Percentiles rank a stretch among this genome's conserved stretches.
Evolutionary conservation across 345 rosid species (phyloP).

Genomic region (Salix arbutifolia): DNA sequence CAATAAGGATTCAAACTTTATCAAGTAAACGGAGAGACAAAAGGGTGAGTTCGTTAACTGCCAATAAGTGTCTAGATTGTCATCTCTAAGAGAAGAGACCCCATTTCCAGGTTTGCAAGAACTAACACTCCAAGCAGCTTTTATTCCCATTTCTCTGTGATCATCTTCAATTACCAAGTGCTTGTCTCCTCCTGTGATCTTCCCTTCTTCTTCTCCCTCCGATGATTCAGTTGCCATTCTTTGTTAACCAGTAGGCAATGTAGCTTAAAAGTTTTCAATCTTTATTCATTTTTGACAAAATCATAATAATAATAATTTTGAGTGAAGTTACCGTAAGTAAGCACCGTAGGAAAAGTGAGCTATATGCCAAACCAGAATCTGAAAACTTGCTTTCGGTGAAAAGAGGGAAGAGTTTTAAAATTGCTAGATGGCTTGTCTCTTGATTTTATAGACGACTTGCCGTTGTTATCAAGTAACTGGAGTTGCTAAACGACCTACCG

Average conservation of each 20-base stretch:
- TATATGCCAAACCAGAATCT: neutral
- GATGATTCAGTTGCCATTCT: conserved; percentile 86
- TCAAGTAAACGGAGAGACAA: neutral
- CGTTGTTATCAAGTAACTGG: neutral
- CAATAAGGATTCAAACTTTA: neutral
- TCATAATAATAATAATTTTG: neutral
- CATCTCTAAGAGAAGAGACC: conserved; percentile 80
- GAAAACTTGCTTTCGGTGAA: neutral
- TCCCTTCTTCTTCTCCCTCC: conserved; percentile 89
- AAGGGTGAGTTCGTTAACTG: conserved; percentile 44
- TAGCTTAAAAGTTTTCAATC: neutral
- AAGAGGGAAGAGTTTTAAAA: neutral
- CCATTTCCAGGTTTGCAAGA: conserved; percentile 94
- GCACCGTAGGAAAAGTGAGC: neutral
- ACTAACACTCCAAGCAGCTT: conserved; percentile 97
- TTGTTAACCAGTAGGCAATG: neutral
- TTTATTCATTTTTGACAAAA: neutral
- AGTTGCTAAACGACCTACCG: neutral
- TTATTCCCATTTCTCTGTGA: conserved; percentile 82
- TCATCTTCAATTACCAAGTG: conserved; percentile 63
- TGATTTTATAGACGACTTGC: neutral
- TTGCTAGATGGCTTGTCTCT: neutral
- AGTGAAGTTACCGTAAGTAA: neutral
- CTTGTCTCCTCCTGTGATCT: conserved; percentile 61
- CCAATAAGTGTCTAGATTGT: conserved; percentile 86